Evolutionary conservation across 2,329 filamentous ascomycete species (phyloP), one percentile per base, ranked within the genome.

Genomic region (Colletotrichum sojae): DNA sequence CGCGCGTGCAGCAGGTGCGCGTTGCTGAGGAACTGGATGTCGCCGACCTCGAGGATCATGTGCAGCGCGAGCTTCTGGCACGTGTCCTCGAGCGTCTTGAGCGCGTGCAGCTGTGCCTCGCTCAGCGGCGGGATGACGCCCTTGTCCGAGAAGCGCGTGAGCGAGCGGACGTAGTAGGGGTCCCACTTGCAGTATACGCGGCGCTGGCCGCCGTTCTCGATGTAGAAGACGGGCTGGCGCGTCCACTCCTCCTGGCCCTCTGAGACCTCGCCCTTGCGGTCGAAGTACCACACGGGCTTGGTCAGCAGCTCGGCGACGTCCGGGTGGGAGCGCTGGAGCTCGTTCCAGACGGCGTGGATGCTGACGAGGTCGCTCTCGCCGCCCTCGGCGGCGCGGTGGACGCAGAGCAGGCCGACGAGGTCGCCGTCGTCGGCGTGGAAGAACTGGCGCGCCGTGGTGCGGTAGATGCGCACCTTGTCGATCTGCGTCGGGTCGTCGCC

Each of bases 381-480:
- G 48, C 94, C 94, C 76, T 94, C 92, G 27, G 91, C 85, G 9
- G 94, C 92, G 68, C 91, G 90, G 60, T 93, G 89, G 52, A 97
- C 87, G 81, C 94, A 97, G 55, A 97, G 86, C 49, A 97, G 84
- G 1, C 94, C 94, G 61, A 97, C 94, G 62, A 97, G 86, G 77
- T 97, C 94, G 31, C 88, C 87, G 78, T 95, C 92, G 76, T 97
- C 94, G 62, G 92, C 88, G 80, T 97, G 94, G 86, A 95, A 96
- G 84, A 91, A 95, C 83, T 96, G 93, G 10, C 89, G 85, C 59
- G 94, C 94, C 72, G 94, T 93, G 2, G 94, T 97, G 72, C 94
- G 89, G 83, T 97, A 97, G 80, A 97, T 97, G 74, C 94, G 91
- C 70, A 97, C 94, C 74, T 91, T 92, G 82, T 97, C 92, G 75